Evolutionary conservation across 1,284 basidiomycete genomes (phyloP), one percentile per base, ranked within the genome.

Genomic region (Ganoderma lingzhi): DNA sequence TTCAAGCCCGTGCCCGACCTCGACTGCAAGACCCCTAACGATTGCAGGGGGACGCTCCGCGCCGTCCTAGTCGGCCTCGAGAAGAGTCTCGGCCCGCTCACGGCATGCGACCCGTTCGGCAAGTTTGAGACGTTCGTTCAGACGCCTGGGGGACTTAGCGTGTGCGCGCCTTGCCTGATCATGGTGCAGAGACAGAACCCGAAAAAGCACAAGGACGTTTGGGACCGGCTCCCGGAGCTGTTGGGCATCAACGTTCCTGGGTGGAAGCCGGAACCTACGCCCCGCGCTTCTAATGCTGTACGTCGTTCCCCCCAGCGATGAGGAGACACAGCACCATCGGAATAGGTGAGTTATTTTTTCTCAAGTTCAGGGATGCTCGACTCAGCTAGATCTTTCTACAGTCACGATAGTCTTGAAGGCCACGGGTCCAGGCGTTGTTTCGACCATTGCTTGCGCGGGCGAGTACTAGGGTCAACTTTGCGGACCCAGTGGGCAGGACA

Each of bases 211-310:
- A 51, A 8, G 37, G 9, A 44, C 32, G 6, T 67, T 62, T 67
- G 66, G 66, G 41, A 61, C 6, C 28, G 44, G 8, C n/a, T 67
- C 5, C 62, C 62, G 6, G 66, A 67, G 62, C 32, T 67, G 23
- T 35, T 67, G 17, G 66, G 42, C 2, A 32, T 67, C 19, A 44
- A 51, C 28, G 62, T 67, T 6, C 62, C 62, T 2, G 62, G 56
- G 5, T 67, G 62, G 66, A 48, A 30, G 15, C n/a, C 30, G 80
- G 44, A 41, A 2, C 39, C 39, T 41, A 0, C 12, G 39, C 39
- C 39, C 23, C 23, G 1, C 23, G 23, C 23, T 23, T 23, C 23
- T 23, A 23, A 23, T 1, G 23, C 23, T 23, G 23, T 1, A 1
- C 35, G 35, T 8, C 35, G 35, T 41, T 41, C 39, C 39, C 39